These are phyloP conservation scores for Vigna reflexopilosa DNA, from an alignment of 306 rosid genomes.

Conservation along the genomic window DNA sequence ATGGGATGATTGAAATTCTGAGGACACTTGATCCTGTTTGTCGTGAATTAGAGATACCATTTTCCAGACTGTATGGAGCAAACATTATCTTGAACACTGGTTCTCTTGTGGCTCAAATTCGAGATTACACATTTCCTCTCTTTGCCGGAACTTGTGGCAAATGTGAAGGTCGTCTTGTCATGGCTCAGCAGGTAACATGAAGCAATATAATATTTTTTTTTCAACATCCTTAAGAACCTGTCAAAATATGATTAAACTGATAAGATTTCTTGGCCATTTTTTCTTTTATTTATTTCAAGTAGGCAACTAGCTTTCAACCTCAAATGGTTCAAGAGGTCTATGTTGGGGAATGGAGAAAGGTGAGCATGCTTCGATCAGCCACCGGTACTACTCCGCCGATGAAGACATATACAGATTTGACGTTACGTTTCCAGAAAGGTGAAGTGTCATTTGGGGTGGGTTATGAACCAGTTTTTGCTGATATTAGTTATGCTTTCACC, in stretches of 20 bases:
- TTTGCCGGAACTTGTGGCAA: constrained; percentile 73
- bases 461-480: constrained; percentile 91
- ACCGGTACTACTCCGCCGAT: constrained; percentile 96
- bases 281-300: constrained; percentile 54
- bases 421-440: constrained; percentile 75
- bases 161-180: constrained; percentile 84
- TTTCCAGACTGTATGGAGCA: constrained; percentile 84
- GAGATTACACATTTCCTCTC: constrained; percentile 84
- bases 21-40: constrained; percentile 82
- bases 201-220: neutral
- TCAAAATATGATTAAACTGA: constrained; percentile 13
- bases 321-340: constrained; percentile 84
- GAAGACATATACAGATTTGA: constrained; percentile 83
- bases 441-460: constrained; percentile 92
- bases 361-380: constrained; percentile 90
- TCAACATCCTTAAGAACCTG: no score
- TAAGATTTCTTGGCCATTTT: constrained; percentile 40
- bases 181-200: constrained; percentile 90
- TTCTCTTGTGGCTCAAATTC: constrained; percentile 67
- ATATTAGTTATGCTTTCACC: constrained; percentile 87
- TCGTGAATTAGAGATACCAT: constrained; percentile 74
- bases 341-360: constrained; percentile 96
- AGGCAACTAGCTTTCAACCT: constrained; percentile 98
- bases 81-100: constrained; percentile 70
- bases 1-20: constrained; percentile 83